Conservation (phyloP, 2,329 filamentous ascomycete genomes). For the Aspergillus japonicus region DNA sequence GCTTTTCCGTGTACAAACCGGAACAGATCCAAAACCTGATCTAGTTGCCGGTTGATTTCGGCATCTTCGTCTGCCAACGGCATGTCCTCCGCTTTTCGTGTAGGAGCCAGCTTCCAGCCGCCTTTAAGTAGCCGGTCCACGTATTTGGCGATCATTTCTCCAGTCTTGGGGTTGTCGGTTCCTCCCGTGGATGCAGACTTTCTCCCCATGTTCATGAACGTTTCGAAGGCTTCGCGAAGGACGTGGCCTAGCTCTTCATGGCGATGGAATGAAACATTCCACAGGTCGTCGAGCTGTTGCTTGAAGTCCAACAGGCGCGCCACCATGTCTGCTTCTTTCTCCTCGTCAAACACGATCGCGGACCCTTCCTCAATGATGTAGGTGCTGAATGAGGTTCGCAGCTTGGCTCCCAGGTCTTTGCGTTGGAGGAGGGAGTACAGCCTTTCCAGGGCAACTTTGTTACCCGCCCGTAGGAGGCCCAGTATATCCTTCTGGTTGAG, state of each 20-base stretch:
- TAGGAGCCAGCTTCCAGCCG: slow-evolving; percentile 70
- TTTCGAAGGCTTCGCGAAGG: slow-evolving; percentile 80
- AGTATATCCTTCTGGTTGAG: slow-evolving; percentile 66
- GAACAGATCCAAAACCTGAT: slow-evolving; percentile 91
- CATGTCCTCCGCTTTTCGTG: slow-evolving; percentile 47
- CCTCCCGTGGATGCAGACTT: slow-evolving; percentile 70
- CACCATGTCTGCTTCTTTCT: slow-evolving; percentile 81
- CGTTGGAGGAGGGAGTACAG: slow-evolving; percentile 76
- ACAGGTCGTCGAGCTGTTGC: slow-evolving; percentile 71
- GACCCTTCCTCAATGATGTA: slow-evolving; percentile 78
- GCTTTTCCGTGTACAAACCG: slow-evolving; percentile 96
- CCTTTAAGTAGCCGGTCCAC: slow-evolving; percentile 86
- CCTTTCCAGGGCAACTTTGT: slow-evolving; percentile 67
- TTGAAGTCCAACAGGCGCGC: slow-evolving; percentile 78
- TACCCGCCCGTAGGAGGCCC: slow-evolving; percentile 69
- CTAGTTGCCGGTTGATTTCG: slow-evolving; percentile 86
- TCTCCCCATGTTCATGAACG: slow-evolving; percentile 86
- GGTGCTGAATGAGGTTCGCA: slow-evolving; percentile 71
- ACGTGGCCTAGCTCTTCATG: slow-evolving; percentile 75
- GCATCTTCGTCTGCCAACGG: slow-evolving; percentile 82
- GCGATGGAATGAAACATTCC: slow-evolving; percentile 71
- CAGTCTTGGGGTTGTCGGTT: slow-evolving; percentile 86
- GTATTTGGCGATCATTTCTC: slow-evolving; percentile 98
- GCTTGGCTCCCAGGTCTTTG: slow-evolving; percentile 65
- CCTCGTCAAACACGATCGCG: slow-evolving; percentile 74